Evolutionary conservation across 306 rosid genomes (phyloP).

Genomic region (Casuarina glauca): DNA sequence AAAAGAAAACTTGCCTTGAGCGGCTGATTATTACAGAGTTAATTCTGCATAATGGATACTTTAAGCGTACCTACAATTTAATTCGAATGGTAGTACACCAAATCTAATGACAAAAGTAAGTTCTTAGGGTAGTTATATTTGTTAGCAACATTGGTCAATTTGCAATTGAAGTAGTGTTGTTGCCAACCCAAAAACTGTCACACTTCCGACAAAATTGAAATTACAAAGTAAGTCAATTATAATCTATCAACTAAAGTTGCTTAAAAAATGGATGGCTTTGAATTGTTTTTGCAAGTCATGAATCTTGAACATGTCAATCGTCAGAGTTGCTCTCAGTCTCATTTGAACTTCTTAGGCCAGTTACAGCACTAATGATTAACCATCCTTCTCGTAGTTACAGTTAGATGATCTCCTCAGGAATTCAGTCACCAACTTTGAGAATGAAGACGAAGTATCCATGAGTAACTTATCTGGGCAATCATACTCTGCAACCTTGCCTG

Average conservation of each 20-base stretch:
- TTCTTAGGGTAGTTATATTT: too few species aligned
- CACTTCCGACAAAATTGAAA: not conserved
- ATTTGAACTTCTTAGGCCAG: too few species aligned
- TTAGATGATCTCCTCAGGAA: conserved; percentile 64
- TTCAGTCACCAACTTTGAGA: conserved; percentile 83
- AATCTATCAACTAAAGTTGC: not conserved
- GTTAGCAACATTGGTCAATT: too few species aligned
- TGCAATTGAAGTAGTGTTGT: not conserved
- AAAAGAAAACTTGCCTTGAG: conserved; percentile 12
- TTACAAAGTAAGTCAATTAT: not conserved
- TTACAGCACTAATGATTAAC: not conserved
- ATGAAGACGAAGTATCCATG: conserved; percentile 56
- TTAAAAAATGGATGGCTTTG: too few species aligned
- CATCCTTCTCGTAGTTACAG: conserved; percentile 16
- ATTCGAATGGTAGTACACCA: too few species aligned
- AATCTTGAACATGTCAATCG: not conserved
- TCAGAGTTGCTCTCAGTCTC: not conserved
- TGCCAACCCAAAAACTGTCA: not conserved
- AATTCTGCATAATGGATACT: not conserved
- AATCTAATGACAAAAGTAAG: too few species aligned
- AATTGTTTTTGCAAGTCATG: not conserved
- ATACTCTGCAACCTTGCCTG: conserved; percentile 76
- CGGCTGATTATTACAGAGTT: conserved; percentile 28
- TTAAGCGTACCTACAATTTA: too few species aligned
- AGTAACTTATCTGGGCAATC: conserved; percentile 65